These are phyloP conservation scores for Chalciporus chontae DNA, from an alignment of 768 basidiomycete species.

Conservation along the genomic window DNA sequence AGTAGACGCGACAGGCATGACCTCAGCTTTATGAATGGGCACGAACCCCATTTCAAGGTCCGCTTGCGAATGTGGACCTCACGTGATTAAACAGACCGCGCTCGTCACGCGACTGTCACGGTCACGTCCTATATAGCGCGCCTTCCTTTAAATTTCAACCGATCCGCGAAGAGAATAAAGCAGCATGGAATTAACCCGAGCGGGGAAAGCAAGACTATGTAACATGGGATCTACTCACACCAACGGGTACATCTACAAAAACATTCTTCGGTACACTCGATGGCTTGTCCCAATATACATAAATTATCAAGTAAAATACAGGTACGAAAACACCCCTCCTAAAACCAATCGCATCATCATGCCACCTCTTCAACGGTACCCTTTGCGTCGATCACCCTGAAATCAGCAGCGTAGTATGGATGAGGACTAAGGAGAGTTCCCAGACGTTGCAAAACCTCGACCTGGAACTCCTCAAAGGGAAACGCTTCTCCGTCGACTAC, in stretches of 20 bases:
- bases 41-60: slow-evolving; percentile 32
- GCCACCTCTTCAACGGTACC: slow-evolving; percentile 17
- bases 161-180: too few relatives aligned
- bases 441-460: slow-evolving; percentile 69
- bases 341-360: neutral
- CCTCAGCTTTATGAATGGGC: slow-evolving; percentile 34
- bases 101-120: slow-evolving; percentile 31
- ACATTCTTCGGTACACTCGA: too few relatives aligned
- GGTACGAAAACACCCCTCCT: neutral
- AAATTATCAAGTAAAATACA: neutral
- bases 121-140: slow-evolving; percentile 19
- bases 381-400: slow-evolving; percentile 30
- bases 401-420: slow-evolving; percentile 52
- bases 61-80: slow-evolving; percentile 23
- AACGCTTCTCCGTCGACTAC: slow-evolving; percentile 78
- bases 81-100: slow-evolving; percentile 37
- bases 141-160: too few relatives aligned
- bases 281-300: too few relatives aligned
- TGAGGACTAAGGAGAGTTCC: slow-evolving; percentile 63
- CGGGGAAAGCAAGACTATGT: too few relatives aligned
- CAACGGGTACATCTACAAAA: too few relatives aligned
- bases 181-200: too few relatives aligned
- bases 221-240: too few relatives aligned
- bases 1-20: slow-evolving; percentile 26
- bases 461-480: slow-evolving; percentile 71